A percentile compares a stretch with the other conserved stretches of the same genome.
These are phyloP conservation scores for Scenedesmus sp. DNA, from an alignment of 163 green algal genomes.

Conservation along the genomic window DNA sequence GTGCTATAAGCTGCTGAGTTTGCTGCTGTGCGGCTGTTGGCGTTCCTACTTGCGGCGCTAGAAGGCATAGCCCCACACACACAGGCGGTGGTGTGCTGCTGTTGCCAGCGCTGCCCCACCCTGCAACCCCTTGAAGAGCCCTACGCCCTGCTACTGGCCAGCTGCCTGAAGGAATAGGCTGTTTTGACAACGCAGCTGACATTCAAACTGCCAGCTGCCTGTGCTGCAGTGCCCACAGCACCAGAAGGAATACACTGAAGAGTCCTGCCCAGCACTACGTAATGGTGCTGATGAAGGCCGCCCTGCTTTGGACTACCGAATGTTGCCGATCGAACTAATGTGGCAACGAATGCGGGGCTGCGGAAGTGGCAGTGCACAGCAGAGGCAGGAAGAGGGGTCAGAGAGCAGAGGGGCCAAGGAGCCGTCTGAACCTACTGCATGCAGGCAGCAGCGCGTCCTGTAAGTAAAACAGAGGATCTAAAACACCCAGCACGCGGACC, in stretches of 20 bases:
- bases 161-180: background rate
- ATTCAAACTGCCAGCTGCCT: constrained; percentile 39
- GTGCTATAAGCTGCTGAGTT: background rate
- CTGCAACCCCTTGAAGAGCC: background rate
- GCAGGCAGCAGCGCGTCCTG: background rate
- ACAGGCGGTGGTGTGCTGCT: constrained; percentile 19
- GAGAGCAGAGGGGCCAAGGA: background rate
- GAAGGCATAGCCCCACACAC: constrained; percentile 44
- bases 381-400: background rate
- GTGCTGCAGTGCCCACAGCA: constrained; percentile 10
- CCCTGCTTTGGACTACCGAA: background rate
- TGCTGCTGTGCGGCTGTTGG: constrained; percentile 23
- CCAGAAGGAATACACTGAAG: background rate
- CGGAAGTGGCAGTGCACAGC: background rate
- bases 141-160: background rate
- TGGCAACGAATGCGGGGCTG: background rate
- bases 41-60: constrained; percentile 23
- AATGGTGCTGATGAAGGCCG: background rate
- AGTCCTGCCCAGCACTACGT: constrained; percentile 1
- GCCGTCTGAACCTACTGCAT: background rate
- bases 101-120: constrained; percentile 12
- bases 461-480: background rate
- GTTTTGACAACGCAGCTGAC: constrained; percentile 1
- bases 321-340: background rate
- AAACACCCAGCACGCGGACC: background rate